phyloP scores from a whole-genome alignment of 2,329 filamentous ascomycete genomes.

The Aphanoascus verrucosus region DNA sequence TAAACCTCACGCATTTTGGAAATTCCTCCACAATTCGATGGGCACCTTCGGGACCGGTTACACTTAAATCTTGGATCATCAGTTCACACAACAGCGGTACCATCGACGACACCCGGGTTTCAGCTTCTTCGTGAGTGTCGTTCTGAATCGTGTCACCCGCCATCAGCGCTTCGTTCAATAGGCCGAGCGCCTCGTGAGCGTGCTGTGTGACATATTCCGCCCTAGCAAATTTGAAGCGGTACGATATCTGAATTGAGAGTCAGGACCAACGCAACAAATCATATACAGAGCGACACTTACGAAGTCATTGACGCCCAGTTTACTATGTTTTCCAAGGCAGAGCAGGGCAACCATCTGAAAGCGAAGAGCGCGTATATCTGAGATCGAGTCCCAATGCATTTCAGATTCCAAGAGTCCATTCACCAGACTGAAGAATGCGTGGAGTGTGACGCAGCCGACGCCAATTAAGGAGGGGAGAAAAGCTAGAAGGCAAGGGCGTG shows the following conservation, averaged over 20 bases:
- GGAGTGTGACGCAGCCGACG: slow-evolving; percentile 37
- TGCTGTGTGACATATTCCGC: slow-evolving; percentile 31
- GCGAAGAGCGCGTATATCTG: slow-evolving; percentile 5
- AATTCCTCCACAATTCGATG: slow-evolving; percentile 24
- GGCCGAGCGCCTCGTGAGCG: slow-evolving; percentile 24
- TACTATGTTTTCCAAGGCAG: neutral
- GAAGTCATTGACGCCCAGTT: slow-evolving; percentile 19
- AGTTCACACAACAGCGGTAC: slow-evolving; percentile 26
- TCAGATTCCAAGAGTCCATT: slow-evolving; percentile 23
- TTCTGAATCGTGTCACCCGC: slow-evolving; percentile 2
- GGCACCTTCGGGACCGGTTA: slow-evolving; percentile 21
- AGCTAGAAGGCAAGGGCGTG: slow-evolving; percentile 24
- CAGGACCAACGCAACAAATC: neutral
- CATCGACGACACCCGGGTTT: slow-evolving; percentile 17
- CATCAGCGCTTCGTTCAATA: slow-evolving; percentile 26
- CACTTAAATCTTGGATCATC: slow-evolving; percentile 26
- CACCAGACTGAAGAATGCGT: slow-evolving; percentile 30
- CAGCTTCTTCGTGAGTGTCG: slow-evolving; percentile 3
- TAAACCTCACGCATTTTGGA: slow-evolving; percentile 20
- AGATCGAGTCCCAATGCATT: slow-evolving; percentile 11
- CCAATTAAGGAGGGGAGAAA: slow-evolving; percentile 35
- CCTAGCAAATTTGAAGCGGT: slow-evolving; percentile 32
- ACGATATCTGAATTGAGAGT: slow-evolving; percentile 23
- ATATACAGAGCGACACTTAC: slow-evolving; percentile 17
- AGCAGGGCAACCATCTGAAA: slow-evolving; percentile 9